Base-by-base conservation (phyloP, 805 yeast species). In the Debaryomyces prosopidis region DNA sequence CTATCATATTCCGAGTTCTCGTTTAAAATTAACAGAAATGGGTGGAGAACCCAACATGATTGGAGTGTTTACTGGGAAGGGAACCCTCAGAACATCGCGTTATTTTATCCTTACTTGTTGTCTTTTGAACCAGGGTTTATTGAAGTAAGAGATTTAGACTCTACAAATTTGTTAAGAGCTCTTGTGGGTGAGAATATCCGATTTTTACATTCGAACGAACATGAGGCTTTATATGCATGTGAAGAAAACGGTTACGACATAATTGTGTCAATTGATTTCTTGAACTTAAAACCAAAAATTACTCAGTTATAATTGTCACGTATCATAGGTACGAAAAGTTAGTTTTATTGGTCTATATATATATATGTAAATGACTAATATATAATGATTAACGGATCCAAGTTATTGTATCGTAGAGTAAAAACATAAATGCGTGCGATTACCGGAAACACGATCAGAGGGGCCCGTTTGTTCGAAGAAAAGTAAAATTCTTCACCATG, bases 11-110 rank as follows among this genome's bases (percentile, higher is more conserved):
- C 95, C 4, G 97, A 90, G 61, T 90, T 92, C 62, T 92, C 97
- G 39, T 94, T 94, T 65, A 90, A 88, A 66, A 95, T 94, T 55
- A 91, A 94, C 59, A 79, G 87, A 47, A 91, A 91, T 63, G 99
- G 99, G 18, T 94, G 99, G 99, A 79, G 97, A 55, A 85, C 95
- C 15, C 82, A 91, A 51, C 89, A 94, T 36, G 92, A 89, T 42
- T 91, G 96, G 91, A 86, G 91, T 52, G 85, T 94, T 42, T 84
- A 87, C 60, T 94, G 99, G 99, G 98, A 94, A 68, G 97, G 98
- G 31, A 80, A 84, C 42, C 98, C 99, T 5, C 94, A 87, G 59
- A 82, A 85, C 49, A 89, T 94, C 64, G 95, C 97, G 14, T 75
- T 94, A 38, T 89, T 96, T 79, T 92, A 91, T 68, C 99, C 99